These are phyloP conservation scores for Senecio squalidus DNA, from an alignment of 140 eudicot genomes.

Conservation along the genomic window DNA sequence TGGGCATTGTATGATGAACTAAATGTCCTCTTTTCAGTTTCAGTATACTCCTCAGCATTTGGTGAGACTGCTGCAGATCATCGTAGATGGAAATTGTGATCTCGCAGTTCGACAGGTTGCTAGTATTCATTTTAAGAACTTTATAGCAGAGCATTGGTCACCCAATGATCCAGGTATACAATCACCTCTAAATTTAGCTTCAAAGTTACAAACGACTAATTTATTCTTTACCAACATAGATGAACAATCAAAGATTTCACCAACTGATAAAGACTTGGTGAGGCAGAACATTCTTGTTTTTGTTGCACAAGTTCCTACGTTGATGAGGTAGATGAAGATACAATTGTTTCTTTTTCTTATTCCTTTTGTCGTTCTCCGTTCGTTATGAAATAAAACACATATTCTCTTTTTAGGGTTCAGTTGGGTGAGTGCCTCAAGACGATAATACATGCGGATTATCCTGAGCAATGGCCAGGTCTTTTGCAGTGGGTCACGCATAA, in stretches of 20 bases:
- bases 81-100: slow-evolving; percentile 80
- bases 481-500: slow-evolving; percentile 88
- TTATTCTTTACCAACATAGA: slow-evolving; percentile 26
- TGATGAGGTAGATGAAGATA: slow-evolving; percentile 47
- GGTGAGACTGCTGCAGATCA: slow-evolving; percentile 90
- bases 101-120: slow-evolving; percentile 87
- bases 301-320: slow-evolving; percentile 65
- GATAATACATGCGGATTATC: slow-evolving; percentile 85
- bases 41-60: slow-evolving; percentile 91
- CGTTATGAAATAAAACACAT: background rate
- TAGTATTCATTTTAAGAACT: slow-evolving; percentile 88
- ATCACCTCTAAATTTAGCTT: background rate
- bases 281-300: slow-evolving; percentile 81
- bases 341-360: slow-evolving; percentile 8
- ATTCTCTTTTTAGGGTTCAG: slow-evolving; percentile 58
- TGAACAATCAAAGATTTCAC: slow-evolving; percentile 75
- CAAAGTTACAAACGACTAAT: background rate
- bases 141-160: slow-evolving; percentile 85
- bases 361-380: background rate
- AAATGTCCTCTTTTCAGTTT: slow-evolving; percentile 36
- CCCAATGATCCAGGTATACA: slow-evolving; percentile 82
- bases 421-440: slow-evolving; percentile 97
- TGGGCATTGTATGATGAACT: slow-evolving; percentile 10
- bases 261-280: slow-evolving; percentile 77
- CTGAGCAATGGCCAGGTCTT: slow-evolving; percentile 95